Base-by-base conservation (phyloP, 2,329 filamentous ascomycete species). In the Aspergillus pseudoviridinutans region DNA sequence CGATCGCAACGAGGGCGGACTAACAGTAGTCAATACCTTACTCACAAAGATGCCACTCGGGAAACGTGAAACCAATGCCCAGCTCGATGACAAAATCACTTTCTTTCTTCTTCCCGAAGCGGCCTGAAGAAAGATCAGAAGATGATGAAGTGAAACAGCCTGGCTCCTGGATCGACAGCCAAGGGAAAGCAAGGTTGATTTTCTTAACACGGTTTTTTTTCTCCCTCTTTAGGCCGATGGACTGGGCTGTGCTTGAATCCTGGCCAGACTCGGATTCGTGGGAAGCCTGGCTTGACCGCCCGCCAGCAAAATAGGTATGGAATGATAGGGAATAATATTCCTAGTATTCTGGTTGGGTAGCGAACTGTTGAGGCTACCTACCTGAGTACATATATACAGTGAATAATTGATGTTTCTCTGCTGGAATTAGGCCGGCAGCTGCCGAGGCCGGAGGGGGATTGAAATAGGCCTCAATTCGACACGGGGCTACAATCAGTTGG, bases 31-130 rank as follows among this genome's bases (percentile, higher is more conserved):
- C 25, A 47, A 44, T 35, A 35, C 12, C 24, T 35, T 12, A 17
- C 24, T 35, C 4, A 17, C 32, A 35, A 29, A 29, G 55, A 24
- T 54, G 49, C 42, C 50, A 54, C 42, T 56, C 49, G 51, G 49
- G 32, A 59, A 54, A 53, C 42, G 51, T 61, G 56, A 61, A 61
- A 51, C 64, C 58, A 62, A 51, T 42, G 46, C 51, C 55, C 44
- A 27, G 22, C 57, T 54, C 44, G 54, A 56, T 58, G 52, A 62
- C 56, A 56, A 61, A 53, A 27, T 47, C 44, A 24, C 44, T 47
- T 27, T 47, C 44, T 47, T 47, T 24, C 44, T 14, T 25, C 44
- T 25, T 24, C 25, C 2, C 44, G 20, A 46, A 24, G 10, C 42
- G 24, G 24, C 20, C 24, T 14, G 24, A 27, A 47, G 44, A 47